Evolutionary conservation across 2,329 filamentous ascomycete species (phyloP).

Genomic region (Aspergillus sp.): DNA sequence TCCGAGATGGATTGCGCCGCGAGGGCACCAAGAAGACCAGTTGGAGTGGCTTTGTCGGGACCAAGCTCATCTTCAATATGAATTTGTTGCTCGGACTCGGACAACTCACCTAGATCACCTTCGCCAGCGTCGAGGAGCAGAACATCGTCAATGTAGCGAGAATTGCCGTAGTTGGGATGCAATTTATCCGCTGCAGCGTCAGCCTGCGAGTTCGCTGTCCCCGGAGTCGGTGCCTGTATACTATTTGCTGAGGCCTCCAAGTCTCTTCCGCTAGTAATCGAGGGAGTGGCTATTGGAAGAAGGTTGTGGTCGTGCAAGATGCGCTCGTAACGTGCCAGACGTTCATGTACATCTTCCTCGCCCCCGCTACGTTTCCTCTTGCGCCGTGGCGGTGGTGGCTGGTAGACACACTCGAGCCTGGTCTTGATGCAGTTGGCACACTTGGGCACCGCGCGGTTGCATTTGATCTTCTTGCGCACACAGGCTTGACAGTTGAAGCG

Average conservation of each 20-base stretch:
- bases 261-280: neutral
- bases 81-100: too few relatives aligned
- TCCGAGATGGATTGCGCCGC: too few relatives aligned
- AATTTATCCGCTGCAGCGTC: too few relatives aligned
- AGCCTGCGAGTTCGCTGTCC: too few relatives aligned
- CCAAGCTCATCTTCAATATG: too few relatives aligned
- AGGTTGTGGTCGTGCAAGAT: constrained; percentile 37
- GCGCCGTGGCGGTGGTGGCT: constrained; percentile 39
- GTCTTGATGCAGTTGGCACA: constrained; percentile 39
- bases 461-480: constrained; percentile 45
- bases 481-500: constrained; percentile 21
- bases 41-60: too few relatives aligned
- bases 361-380: constrained; percentile 39
- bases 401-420: constrained; percentile 44
- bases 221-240: too few relatives aligned
- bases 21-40: too few relatives aligned
- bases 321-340: constrained; percentile 44
- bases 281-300: constrained; percentile 7
- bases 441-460: constrained; percentile 35
- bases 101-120: too few relatives aligned
- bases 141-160: too few relatives aligned
- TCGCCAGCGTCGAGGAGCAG: too few relatives aligned
- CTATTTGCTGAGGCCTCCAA: neutral
- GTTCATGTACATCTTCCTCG: constrained; percentile 34
- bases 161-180: too few relatives aligned